Evolutionary conservation across 1,284 basidiomycete genomes (phyloP), one percentile per base, ranked within the genome.

Genomic region (Rhodotorula sp.): DNA sequence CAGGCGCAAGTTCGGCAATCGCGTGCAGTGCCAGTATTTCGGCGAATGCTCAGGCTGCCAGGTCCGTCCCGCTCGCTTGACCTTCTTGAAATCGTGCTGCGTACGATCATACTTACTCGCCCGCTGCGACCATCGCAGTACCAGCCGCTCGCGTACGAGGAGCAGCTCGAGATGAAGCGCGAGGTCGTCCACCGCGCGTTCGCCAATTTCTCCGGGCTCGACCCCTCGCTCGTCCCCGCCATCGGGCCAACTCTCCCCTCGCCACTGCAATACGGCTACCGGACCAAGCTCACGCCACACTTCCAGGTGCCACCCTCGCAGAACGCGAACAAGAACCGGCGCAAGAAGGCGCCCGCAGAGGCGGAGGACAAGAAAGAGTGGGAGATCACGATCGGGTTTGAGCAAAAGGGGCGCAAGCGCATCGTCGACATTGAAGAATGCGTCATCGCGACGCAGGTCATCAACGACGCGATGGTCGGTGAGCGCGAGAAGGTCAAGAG

Each of bases 351-450:
- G 37, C n/a, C 34, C 2, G 34, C 7, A 10, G 53, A 50, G 27
- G 36, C 17, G 15, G 62, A 44, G 39, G 39, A 32, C 29, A 76
- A 54, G 75, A 67, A 70, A 63, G 72, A 76, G 53, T 76, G 75
- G 75, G 72, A 76, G 59, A 81, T 94, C 32, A 87, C 88, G 46
- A 94, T 99, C 63, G 96, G 96, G 0, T 99, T 98, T 82, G 95
- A 97, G 78, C 82, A 87, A 58, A 89, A 90, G 51, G 92, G 92
- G 1, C 88, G 86, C 53, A 87, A 88, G 61, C 85, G 86, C 32
- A 90, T 93, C 15, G 83, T 98, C 82, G 96, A 99, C 80, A 99
- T 99, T 74, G 96, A 92, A 88, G 96, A 97, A 82, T 98, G 96
- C 80, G 90, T 92, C 0, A 96, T 99, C 62, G 94, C 93, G 0